Evolutionary conservation across 140 eudicot species (phyloP).

Genomic region (Ambrosia hybrid): DNA sequence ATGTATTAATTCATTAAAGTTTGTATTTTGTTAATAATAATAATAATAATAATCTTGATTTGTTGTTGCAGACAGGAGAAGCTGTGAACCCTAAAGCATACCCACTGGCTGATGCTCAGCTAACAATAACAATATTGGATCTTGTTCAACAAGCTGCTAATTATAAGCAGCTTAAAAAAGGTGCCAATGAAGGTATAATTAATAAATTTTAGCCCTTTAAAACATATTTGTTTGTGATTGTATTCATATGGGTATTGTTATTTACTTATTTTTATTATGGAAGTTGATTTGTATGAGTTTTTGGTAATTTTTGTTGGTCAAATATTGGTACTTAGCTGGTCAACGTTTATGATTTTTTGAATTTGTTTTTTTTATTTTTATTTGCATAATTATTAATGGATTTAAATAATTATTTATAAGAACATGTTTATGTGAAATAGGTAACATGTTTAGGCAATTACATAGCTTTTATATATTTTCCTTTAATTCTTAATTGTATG

Average conservation of each 20-base stretch:
- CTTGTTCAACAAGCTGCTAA: slow-evolving; percentile 82
- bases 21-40: not conserved
- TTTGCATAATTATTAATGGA: not conserved
- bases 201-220: not conserved
- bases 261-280: not conserved
- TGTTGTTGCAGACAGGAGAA: slow-evolving; percentile 59
- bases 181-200: slow-evolving; percentile 69
- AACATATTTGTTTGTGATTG: not conserved
- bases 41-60: not conserved
- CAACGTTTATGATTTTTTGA: not conserved
- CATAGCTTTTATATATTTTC: not conserved
- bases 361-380: not conserved
- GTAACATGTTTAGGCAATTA: not conserved
- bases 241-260: not conserved
- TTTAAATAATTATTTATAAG: not conserved
- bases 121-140: slow-evolving; percentile 64
- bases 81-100: slow-evolving; percentile 75
- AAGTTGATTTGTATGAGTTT: slow-evolving; percentile 1
- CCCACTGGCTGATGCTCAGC: slow-evolving; percentile 77
- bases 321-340: slow-evolving; percentile 16
- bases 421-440: not conserved
- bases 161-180: slow-evolving; percentile 76
- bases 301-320: slow-evolving; percentile 17
- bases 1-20: not conserved
- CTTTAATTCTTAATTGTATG: not conserved